Conservation (phyloP, 768 basidiomycete species). For the Tulasnella sp. region DNA sequence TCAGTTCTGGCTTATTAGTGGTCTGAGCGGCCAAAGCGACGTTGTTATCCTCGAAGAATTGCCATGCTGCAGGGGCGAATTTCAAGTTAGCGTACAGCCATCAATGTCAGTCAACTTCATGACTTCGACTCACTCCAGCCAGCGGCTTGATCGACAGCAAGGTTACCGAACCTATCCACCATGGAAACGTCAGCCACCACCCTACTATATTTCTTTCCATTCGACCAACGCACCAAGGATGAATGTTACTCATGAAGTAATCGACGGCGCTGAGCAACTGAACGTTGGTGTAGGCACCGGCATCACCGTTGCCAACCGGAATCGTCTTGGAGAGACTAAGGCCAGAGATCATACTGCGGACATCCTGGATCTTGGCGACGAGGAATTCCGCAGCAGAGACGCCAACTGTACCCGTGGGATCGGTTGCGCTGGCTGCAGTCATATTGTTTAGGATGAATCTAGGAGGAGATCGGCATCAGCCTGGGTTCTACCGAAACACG, state of each 20-base stretch:
- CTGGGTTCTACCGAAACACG: not conserved
- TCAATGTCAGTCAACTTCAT: not conserved
- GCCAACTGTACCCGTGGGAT: conserved; percentile 54
- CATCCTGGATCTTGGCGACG: conserved; percentile 49
- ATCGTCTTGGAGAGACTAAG: conserved; percentile 55
- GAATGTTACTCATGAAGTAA: conserved; percentile 84
- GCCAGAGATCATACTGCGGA: conserved; percentile 37
- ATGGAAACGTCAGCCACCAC: not conserved
- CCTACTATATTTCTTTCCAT: conserved; percentile 27
- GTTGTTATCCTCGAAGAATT: conserved; percentile 68
- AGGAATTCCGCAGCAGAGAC: conserved; percentile 52
- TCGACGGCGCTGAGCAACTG: conserved; percentile 54
- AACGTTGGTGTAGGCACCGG: conserved; percentile 76
- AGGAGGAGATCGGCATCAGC: conserved; percentile 9
- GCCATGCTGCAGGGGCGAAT: conserved; percentile 30
- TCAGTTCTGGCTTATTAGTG: conserved; percentile 70
- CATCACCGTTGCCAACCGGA: conserved; percentile 73
- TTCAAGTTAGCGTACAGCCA: not conserved
- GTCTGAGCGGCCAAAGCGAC: conserved; percentile 47
- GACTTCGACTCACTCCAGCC: conserved; percentile 48
- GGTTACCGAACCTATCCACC: conserved; percentile 71
- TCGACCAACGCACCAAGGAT: conserved; percentile 45
- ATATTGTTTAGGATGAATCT: conserved; percentile 44
- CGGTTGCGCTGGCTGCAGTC: conserved; percentile 39
- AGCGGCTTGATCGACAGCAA: conserved; percentile 57